Conservation (phyloP, 768 basidiomycete genomes). For the Russula ochroleuca region DNA sequence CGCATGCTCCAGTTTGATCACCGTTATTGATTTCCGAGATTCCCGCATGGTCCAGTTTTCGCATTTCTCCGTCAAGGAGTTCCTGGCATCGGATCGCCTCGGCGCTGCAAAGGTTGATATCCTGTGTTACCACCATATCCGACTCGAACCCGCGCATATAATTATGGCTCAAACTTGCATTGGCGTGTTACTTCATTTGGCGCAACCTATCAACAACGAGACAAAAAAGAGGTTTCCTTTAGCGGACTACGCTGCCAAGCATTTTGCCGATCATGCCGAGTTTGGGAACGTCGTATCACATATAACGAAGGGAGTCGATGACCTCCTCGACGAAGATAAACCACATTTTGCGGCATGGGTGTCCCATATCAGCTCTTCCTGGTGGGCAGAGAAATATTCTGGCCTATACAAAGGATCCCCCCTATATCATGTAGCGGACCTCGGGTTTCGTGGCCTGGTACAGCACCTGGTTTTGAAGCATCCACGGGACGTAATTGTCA, state of each 20-base stretch:
- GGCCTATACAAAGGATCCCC: neutral
- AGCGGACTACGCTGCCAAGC: neutral
- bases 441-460: neutral
- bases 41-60: conserved; percentile 1
- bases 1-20: neutral
- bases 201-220: neutral
- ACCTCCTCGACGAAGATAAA: neutral
- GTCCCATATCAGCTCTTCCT: neutral
- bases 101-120: neutral
- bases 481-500: neutral
- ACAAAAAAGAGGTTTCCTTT: neutral
- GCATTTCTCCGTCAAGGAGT: neutral
- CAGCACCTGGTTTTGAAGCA: neutral
- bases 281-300: neutral
- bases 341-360: neutral
- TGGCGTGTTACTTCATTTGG: neutral
- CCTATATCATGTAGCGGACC: neutral
- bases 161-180: neutral
- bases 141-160: neutral
- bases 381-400: neutral
- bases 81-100: neutral
- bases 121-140: neutral
- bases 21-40: neutral
- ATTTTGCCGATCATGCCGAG: conserved; percentile 1
- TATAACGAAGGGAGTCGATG: neutral